Evolutionary conservation across 768 basidiomycete genomes (phyloP), one percentile per base, ranked within the genome.

Genomic region (Lanmaoa rubissima): DNA sequence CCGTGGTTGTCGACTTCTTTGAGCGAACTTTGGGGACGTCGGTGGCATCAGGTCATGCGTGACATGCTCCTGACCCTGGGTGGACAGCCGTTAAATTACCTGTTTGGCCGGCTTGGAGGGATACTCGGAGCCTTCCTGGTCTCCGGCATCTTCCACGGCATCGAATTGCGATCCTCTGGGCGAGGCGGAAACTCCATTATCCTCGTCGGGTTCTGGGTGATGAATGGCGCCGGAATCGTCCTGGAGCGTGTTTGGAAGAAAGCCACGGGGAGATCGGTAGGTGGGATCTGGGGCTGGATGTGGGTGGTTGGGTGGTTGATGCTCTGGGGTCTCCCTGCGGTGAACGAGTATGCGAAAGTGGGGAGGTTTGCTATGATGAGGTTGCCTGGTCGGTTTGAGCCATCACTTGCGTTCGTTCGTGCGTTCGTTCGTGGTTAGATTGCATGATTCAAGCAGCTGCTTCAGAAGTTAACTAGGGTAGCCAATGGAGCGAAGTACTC

Each of bases 41-140:
- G 82, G 28, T 89, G 87, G 87, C 88, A 90, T 62, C 86, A 87
- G 58, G 53, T 84, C 16, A 82, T 87, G 66, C 78, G 87, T 2
- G 76, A 83, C 46, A 62, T 73, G n/a, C 83, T 89, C 59, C 65
- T 86, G 49, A 66, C 69, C 1, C 61, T 82, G 26, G 86, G 85
- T 3, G 75, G 71, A 2, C 71, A 69, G 21, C 83, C 83, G 0
- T 60, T 81, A 10, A 61, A 64, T 7, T 58, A 65, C 45, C 31
- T 86, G 5, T 68, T 80, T 39, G 86, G 87, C 10, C 77, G 78
- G 9, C 55, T 68, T 0, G 85, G 81, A 1, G 75, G 74, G 2
- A 66, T 87, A 0, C 46, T 88, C 1, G 84, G 84, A 2, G 79
- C 78, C 7, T 90, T 89, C 65, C 49, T 82, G 8, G 53, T 79